phyloP scores from a whole-genome alignment of 441 rosid species.

The Gossypium trilobum region DNA sequence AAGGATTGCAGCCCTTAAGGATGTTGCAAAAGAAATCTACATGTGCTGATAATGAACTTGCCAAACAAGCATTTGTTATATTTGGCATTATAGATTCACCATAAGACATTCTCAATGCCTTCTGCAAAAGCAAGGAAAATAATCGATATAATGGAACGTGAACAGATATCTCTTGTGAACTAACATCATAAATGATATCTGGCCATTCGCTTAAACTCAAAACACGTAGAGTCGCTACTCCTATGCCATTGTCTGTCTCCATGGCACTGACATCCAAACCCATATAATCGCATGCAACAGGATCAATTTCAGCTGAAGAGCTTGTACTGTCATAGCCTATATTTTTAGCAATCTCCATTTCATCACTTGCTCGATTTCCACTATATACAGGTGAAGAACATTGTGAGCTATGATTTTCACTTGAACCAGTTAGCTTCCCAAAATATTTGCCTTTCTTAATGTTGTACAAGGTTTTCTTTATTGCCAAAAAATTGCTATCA shows the following conservation, averaged over 20 bases:
- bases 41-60: constrained; percentile 27
- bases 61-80: constrained; percentile 21
- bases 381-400: constrained; percentile 28
- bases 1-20: constrained; percentile 58
- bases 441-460: constrained; percentile 47
- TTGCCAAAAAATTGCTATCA: constrained; percentile 38
- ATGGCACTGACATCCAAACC: constrained; percentile 30
- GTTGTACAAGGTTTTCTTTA: constrained; percentile 49
- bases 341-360: constrained; percentile 35
- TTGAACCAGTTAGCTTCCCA: constrained; percentile 45
- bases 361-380: constrained; percentile 27
- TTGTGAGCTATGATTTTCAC: constrained; percentile 36
- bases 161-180: constrained; percentile 73
- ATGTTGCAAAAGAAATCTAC: constrained; percentile 59
- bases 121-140: constrained; percentile 70
- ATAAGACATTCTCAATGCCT: constrained; percentile 52
- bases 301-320: constrained; percentile 25
- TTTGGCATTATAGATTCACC: constrained; percentile 44
- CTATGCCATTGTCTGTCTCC: constrained; percentile 32
- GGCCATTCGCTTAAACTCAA: constrained; percentile 51
- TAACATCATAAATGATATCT: constrained; percentile 62
- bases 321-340: constrained; percentile 26
- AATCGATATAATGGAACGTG: constrained; percentile 81
- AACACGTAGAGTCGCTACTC: constrained; percentile 30
- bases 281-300: constrained; percentile 22